Conservation (phyloP, 2,329 filamentous ascomycete genomes). For the Blastomyces gilchristii region DNA sequence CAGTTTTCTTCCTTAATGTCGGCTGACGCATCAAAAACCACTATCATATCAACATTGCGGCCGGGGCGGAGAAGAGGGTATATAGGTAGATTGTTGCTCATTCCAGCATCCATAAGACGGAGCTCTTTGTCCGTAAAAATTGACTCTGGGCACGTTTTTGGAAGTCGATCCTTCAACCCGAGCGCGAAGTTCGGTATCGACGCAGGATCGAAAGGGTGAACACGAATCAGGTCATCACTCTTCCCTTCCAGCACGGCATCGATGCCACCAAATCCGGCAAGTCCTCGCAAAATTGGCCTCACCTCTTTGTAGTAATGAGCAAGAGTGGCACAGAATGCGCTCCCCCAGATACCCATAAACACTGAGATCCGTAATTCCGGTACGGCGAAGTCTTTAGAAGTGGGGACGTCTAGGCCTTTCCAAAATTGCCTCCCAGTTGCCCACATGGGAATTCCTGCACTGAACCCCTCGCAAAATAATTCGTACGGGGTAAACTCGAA, state of each 20-base stretch:
- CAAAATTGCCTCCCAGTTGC: conserved; percentile 76
- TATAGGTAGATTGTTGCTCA: conserved; percentile 96
- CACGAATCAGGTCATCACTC: conserved; percentile 74
- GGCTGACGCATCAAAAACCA: conserved; percentile 89
- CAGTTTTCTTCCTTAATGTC: conserved; percentile 93
- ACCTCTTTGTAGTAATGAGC: conserved; percentile 95
- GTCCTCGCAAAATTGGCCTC: conserved; percentile 63
- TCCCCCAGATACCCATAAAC: conserved; percentile 90
- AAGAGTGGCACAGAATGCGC: conserved; percentile 88
- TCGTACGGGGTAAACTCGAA: conserved; percentile 93
- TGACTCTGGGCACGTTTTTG: conserved; percentile 65
- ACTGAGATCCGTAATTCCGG: conserved; percentile 78
- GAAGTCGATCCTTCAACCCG: conserved; percentile 66
- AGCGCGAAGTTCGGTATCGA: conserved; percentile 81
- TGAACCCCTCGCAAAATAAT: conserved; percentile 87
- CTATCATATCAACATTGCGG: conserved; percentile 74
- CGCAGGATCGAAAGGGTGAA: conserved; percentile 90
- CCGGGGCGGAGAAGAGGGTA: conserved; percentile 87
- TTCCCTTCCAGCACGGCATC: conserved; percentile 74
- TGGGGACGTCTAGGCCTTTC: conserved; percentile 56
- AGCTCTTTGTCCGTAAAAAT: conserved; percentile 62
- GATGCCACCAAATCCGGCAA: conserved; percentile 64
- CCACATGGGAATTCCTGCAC: conserved; percentile 90
- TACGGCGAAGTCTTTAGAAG: conserved; percentile 56
- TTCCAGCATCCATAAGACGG: conserved; percentile 90